Base-by-base conservation (phyloP, 2,329 filamentous ascomycete species). In the Colletotrichum kahawae region DNA sequence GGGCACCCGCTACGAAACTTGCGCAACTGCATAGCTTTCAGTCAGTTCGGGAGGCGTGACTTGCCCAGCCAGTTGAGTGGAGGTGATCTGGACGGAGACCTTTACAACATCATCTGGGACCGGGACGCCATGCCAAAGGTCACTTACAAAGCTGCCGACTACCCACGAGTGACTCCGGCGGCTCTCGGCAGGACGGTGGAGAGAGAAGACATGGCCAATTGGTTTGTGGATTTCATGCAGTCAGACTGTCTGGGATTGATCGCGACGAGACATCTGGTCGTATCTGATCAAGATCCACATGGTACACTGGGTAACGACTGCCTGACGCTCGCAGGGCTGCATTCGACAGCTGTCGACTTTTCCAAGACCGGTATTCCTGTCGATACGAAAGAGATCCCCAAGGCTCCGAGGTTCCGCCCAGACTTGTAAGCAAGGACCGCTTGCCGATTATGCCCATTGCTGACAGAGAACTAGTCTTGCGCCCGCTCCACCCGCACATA, bases 11-110 rank as follows among this genome's bases (percentile, higher is more conserved):
- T 97, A 1, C 84, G 84, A 2, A 80, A 86, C 0, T 87, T 96
- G 2, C 85, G 87, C 3, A 98, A 97, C 79, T 96, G 95, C 75
- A 88, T 98, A 18, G 91, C 94, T 1, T 98, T 98, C 80, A 95
- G 93, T 74, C 91, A 92, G 71, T 87, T 90, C 56, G 95, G 95
- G 0, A 31, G 78, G 0, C 90, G 95, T 18, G 95, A 97, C 79
- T 85, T 98, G 0, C 95, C 95, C 0, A 96, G 94, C 76, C 90
- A 93, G 82, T 87, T 98, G 0, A 93, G 93, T 68, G 95, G 95
- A 2, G 95, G 95, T 0, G 95, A 98, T 81, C 88, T 98, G 0
- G 95, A 97, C 77, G 95, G 95, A 0, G 95, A 98, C 81, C 84
- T 95, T 0, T 98, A 94, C 82, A 93, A 95, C 77, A 84, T 97